phyloP scores from a whole-genome alignment of 129 eudicot genomes.

The Scalesia atractyloides region DNA sequence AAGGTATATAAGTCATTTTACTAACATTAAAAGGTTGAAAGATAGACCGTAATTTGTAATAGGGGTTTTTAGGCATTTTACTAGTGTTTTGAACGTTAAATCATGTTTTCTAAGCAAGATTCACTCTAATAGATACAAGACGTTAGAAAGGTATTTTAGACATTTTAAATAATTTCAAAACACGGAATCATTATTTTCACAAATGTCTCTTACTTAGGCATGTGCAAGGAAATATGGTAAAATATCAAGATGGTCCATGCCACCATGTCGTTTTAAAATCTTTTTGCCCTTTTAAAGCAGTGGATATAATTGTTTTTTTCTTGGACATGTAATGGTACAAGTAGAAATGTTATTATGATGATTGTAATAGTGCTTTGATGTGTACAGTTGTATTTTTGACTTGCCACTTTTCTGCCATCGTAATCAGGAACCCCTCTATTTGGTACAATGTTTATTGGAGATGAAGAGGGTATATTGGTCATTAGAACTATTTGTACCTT shows the following conservation, averaged over 20 bases:
- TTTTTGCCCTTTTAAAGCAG: conserved; percentile 17
- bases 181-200: neutral
- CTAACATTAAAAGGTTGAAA: neutral
- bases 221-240: conserved; percentile 2
- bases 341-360: conserved; percentile 2
- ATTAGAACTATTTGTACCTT: neutral
- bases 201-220: neutral
- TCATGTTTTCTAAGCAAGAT: neutral
- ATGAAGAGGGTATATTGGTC: conserved; percentile 7
- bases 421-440: neutral
- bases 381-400: conserved; percentile 12
- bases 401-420: neutral
- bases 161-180: neutral
- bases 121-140: neutral
- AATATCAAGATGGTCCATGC: conserved; percentile 17
- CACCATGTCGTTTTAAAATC: conserved; percentile 1
- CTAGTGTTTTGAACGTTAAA: neutral
- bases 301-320: conserved; percentile 19
- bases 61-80: neutral
- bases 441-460: neutral
- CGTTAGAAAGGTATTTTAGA: neutral
- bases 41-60: too few relatives aligned
- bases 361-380: conserved; percentile 8
- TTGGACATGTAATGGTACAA: conserved; percentile 2
- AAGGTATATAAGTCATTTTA: neutral